Base-by-base conservation (phyloP, 805 yeast species). In the Starmera amethionina region DNA sequence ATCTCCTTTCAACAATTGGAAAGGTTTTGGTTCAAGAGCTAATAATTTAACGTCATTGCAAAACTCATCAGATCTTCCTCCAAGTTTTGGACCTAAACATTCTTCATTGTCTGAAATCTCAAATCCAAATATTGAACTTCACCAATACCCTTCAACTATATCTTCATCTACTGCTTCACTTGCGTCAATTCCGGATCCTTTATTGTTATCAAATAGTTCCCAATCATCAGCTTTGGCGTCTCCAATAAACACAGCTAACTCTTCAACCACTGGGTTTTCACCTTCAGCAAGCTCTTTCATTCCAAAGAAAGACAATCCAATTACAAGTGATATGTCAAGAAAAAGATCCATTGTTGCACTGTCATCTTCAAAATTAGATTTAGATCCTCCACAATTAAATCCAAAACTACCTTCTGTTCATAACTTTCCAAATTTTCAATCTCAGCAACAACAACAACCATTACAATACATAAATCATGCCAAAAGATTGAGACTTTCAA, bases 391-490 rank as follows among this genome's bases (percentile, higher is more conserved):
- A 15, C 67, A 69, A 3, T 45, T 65, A 49, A 66, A 70, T 40
- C 68, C 72, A 3, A 49, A 54, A 3, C 42, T 49, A 3, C 66
- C 68, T 4, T 54, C 69, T 0, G 36, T 63, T 13, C 56, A 59
- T 42, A 43, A 57, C 12, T 65, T 65, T 46, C 67, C 61, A 46
- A 30, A 39, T 36, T 50, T 35, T 48, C 53, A 30, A 40, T 42
- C 48, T 35, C 46, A 36, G 35, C 43, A 35, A 31, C 50, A 35
- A 31, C 48, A 42, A 8, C 48, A 49, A 19, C 63, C 69, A 4
- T 73, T 75, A 52, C 75, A 70, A 37, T 77, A 77, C 50, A 64
- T 76, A 51, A 69, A 77, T 1, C 77, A 70, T 45, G 72, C 68
- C 37, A 73, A 73, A 46, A 63, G 86, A 51, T 51, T 73, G 38